phyloP scores from a whole-genome alignment of 2,329 filamentous ascomycete species.

The Teratosphaeria epicoccoides region DNA sequence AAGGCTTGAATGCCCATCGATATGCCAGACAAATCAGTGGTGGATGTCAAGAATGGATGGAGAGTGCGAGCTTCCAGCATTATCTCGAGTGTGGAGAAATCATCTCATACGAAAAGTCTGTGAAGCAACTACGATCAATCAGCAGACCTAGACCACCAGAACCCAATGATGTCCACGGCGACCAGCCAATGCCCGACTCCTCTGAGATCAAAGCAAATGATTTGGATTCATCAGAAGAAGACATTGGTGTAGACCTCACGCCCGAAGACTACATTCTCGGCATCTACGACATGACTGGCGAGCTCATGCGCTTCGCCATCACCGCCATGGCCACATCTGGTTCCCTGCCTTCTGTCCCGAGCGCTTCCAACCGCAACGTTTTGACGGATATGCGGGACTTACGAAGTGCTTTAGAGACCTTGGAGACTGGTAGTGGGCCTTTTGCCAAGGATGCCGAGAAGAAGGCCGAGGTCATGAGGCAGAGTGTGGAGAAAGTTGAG shows the following conservation, averaged over 20 bases:
- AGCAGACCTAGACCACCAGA: not conserved
- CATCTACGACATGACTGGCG: slow-evolving; percentile 85
- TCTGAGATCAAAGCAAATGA: not conserved
- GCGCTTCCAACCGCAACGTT: slow-evolving; percentile 44
- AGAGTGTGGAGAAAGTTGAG: slow-evolving; percentile 90
- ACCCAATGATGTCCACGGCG: not conserved
- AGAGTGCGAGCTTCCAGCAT: slow-evolving; percentile 78
- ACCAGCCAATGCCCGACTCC: not conserved
- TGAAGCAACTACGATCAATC: slow-evolving; percentile 27
- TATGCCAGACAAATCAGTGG: slow-evolving; percentile 67
- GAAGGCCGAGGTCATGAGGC: slow-evolving; percentile 79
- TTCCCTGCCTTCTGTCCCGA: slow-evolving; percentile 38
- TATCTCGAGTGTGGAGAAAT: slow-evolving; percentile 55
- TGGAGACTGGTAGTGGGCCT: slow-evolving; percentile 48
- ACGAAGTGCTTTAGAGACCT: slow-evolving; percentile 62
- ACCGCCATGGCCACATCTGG: slow-evolving; percentile 72
- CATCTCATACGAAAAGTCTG: slow-evolving; percentile 55
- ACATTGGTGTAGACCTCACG: slow-evolving; percentile 52
- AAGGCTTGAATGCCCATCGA: slow-evolving; percentile 68
- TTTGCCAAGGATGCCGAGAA: slow-evolving; percentile 56
- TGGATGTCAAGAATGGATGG: slow-evolving; percentile 88
- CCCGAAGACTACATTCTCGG: slow-evolving; percentile 82
- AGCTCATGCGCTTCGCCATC: slow-evolving; percentile 94
- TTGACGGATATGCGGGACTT: slow-evolving; percentile 72
- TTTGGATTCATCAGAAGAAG: slow-evolving; percentile 17